Conservation (phyloP, 1,139 yeast species). For the Kurtzmaniella quercitrusa region DNA sequence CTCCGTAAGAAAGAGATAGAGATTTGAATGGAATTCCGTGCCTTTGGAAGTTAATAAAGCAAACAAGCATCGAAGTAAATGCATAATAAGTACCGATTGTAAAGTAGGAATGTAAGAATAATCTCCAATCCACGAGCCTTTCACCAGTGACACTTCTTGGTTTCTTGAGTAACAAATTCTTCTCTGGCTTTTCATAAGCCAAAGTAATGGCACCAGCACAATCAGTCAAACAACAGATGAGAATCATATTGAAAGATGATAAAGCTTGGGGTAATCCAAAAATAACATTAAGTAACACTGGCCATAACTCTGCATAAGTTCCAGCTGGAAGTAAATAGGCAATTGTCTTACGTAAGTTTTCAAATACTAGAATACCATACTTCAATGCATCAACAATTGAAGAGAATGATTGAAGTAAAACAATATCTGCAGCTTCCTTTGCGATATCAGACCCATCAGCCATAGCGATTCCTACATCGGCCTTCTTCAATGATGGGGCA, state of each 20-base stretch:
- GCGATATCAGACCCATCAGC: slow-evolving; percentile 53
- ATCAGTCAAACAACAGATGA: slow-evolving; percentile 47
- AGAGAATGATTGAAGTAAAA: slow-evolving; percentile 38
- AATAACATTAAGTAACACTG: slow-evolving; percentile 44
- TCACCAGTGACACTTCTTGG: slow-evolving; percentile 45
- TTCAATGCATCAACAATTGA: slow-evolving; percentile 46
- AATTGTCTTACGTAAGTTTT: slow-evolving; percentile 47
- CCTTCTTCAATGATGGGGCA: slow-evolving; percentile 48
- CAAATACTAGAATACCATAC: slow-evolving; percentile 49
- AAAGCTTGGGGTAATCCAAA: slow-evolving; percentile 50
- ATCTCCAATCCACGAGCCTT: slow-evolving; percentile 36
- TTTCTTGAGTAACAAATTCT: slow-evolving; percentile 35
- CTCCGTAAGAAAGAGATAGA: slow-evolving; percentile 36
- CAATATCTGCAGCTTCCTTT: slow-evolving; percentile 53
- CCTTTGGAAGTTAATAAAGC: slow-evolving; percentile 37
- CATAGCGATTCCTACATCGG: slow-evolving; percentile 52
- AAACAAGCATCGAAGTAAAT: slow-evolving; percentile 40
- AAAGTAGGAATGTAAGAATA: slow-evolving; percentile 42
- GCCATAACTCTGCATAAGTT: slow-evolving; percentile 50
- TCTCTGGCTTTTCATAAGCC: slow-evolving; percentile 44
- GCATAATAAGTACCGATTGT: slow-evolving; percentile 40
- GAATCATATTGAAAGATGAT: slow-evolving; percentile 50
- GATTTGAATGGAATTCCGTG: slow-evolving; percentile 33
- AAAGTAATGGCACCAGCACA: slow-evolving; percentile 42
- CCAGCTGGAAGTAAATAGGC: slow-evolving; percentile 54